Base-by-base conservation (phyloP, 768 basidiomycete genomes). In the Strobilomyces dryophilus region DNA sequence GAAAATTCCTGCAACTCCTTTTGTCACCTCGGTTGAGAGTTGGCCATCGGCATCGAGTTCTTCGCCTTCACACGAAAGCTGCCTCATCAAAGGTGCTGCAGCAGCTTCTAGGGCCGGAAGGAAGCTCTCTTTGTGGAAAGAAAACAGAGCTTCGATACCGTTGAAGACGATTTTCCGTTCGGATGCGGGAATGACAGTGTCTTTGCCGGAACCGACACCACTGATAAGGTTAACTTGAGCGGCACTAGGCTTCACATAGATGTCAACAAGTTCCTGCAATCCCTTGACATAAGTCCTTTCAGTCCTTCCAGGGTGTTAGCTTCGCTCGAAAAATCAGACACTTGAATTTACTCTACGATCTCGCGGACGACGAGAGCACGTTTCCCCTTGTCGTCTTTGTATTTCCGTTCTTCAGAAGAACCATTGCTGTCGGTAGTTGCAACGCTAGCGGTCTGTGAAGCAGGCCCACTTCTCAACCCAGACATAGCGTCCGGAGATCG, bases 251-350 rank as follows among this genome's bases (percentile, higher is more conserved):
- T 84, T 87, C 72, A 98, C 89, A 66, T 98, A 99, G 47, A 99
- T 95, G 53, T 92, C 89, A 46, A 95, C 85, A 9, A 99, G 82
- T 68, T 97, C 95, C 64, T 91, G 86, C 31, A 99, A 73, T n/a
- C 92, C 89, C 58, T 87, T 87, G 55, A 95, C 91, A 70, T 99
- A 99, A 2, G 94, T 93, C 55, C 89, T 79, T 71, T 99, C 97
- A 41, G 95, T 98, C 62, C 92, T 92, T 63, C 34, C 58, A 31
- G n/a, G 52, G 20, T 9, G 42, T 67, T 32, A 67, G 57, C 26
- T 17, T 43, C 21, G 14, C 29, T 24, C n/a, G 11, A 35, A n/a
- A 47, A 43, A 15, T 8, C 20, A 35, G 21, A 31, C 34, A 29
- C 8, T 31, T 18, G 41, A 41, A 80, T 90, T 57, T 71, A 94